These are phyloP conservation scores for Cutaneotrichosporon mucoides DNA, from an alignment of 1,284 basidiomycete genomes.

Conservation along the genomic window DNA sequence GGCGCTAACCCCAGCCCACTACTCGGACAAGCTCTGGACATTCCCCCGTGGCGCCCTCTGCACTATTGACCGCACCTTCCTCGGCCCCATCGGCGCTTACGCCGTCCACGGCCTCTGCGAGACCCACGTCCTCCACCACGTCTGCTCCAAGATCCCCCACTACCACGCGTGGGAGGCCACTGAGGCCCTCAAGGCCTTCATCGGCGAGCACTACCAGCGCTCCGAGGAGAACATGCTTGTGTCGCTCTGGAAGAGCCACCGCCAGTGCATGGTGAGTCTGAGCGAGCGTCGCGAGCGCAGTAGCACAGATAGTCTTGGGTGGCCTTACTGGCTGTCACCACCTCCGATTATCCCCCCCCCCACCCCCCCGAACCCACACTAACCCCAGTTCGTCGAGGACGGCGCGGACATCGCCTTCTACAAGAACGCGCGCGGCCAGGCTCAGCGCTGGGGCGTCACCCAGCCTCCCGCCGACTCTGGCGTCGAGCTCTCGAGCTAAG, in stretches of 20 bases:
- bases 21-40: constrained; percentile 82
- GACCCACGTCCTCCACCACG: constrained; percentile 88
- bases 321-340: too few species aligned
- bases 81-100: constrained; percentile 73
- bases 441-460: constrained; percentile 60
- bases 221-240: constrained; percentile 55
- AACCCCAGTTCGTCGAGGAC: constrained; percentile 70
- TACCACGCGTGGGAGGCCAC: constrained; percentile 81
- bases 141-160: constrained; percentile 90
- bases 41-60: constrained; percentile 94
- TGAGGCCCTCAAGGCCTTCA: constrained; percentile 74
- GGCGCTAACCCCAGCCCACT: constrained; percentile 56
- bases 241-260: constrained; percentile 54
- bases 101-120: constrained; percentile 80
- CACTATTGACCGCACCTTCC: constrained; percentile 83
- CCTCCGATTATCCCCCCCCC: too few species aligned
- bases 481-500: constrained; percentile 54
- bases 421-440: constrained; percentile 78
- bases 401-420: constrained; percentile 86
- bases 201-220: constrained; percentile 58
- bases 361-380: too few species aligned
- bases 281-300: too few species aligned
- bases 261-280: constrained; percentile 47
- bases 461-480: constrained; percentile 71
- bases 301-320: too few species aligned